Evolutionary conservation across 345 rosid species (phyloP), one percentile per base, ranked within the genome.

Genomic region (Dipteronia dyeriana): DNA sequence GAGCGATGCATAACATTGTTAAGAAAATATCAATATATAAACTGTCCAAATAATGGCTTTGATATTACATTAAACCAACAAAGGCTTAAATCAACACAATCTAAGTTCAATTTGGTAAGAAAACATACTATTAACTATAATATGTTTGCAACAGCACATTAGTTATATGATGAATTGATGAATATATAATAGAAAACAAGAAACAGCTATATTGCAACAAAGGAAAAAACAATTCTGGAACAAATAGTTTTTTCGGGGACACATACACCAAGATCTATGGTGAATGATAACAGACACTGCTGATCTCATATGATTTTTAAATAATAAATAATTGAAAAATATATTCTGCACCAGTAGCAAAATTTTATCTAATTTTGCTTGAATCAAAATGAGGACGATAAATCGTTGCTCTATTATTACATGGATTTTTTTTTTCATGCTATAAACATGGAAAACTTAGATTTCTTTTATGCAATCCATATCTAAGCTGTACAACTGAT

Each of bases 1-100:
- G n/a, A 34, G 4, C 14, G 19, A 70, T 59, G 34, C 51, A 75
- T 57, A 26, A 70, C 20, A 60, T 34, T 43, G 25, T 31, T 69
- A 22, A 72, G 63, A 57, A 75, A 80, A 39, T 66, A 71, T 22
- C 10, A 79, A 45, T 63, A 16, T 64, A 73, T 56, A 20, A 62
- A 26, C 57, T 53, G 31, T 39, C 11, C 63, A 80, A 66, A 68
- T 19, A 38, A 39, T 13, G 62, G 53, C 23, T 54, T 63, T 29
- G 22, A 71, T 43, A 16, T 41, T 66, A 45, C 25, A 13, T 54
- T 45, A 70, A 23, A 41, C 20, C 67, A 53, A 47, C 47, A 31
- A 43, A 39, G 75, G 20, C 61, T 12, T 74, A 61, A 9, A 57
- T 59, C 25, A 81, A 72, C 51, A 41, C 7, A 53, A 22, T 54